Percentiles rank a stretch among this genome's conserved stretches.
Conservation (phyloP, 2,329 filamentous ascomycete species). For the Sclerotinia subarctica region DNA sequence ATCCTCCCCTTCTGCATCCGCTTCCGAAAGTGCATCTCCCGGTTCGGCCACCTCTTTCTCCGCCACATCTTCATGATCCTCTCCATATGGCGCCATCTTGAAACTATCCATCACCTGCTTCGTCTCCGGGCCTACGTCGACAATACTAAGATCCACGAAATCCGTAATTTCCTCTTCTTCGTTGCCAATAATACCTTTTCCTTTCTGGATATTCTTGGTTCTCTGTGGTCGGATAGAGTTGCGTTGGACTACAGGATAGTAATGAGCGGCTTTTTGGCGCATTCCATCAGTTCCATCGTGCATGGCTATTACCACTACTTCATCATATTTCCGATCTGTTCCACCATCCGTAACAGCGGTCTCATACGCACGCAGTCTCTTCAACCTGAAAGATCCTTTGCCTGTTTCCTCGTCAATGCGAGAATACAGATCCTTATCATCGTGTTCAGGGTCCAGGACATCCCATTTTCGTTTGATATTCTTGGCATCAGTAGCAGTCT, state of each 20-base stretch:
- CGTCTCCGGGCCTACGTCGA: constrained; percentile 9
- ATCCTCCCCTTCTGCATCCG: constrained; percentile 16
- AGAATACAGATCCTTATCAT: constrained; percentile 55
- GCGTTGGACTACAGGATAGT: constrained; percentile 66
- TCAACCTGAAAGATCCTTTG: constrained; percentile 57
- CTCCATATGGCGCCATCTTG: constrained; percentile 8
- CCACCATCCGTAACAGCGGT: constrained; percentile 57
- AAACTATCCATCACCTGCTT: constrained; percentile 14
- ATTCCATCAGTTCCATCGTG: constrained; percentile 52
- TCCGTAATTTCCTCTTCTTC: constrained; percentile 17
- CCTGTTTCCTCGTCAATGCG: constrained; percentile 44
- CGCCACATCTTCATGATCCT: constrained; percentile 4
- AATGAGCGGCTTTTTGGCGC: constrained; percentile 58
- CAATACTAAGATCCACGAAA: constrained; percentile 20
- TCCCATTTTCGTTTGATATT: constrained; percentile 62
- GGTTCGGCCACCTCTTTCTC: constrained; percentile 6
- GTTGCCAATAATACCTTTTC: constrained; percentile 19
- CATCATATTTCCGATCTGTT: constrained; percentile 55
- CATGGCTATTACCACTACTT: constrained; percentile 60
- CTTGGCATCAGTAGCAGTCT: constrained; percentile 46
- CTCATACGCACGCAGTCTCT: constrained; percentile 62
- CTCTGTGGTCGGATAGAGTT: constrained; percentile 60
- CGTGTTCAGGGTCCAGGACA: constrained; percentile 52
- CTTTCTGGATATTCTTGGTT: constrained; percentile 58
- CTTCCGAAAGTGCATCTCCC: constrained; percentile 8